phyloP scores from a whole-genome alignment of 192 early-diverging fungal species.

The Mycoemilia scoparia region DNA sequence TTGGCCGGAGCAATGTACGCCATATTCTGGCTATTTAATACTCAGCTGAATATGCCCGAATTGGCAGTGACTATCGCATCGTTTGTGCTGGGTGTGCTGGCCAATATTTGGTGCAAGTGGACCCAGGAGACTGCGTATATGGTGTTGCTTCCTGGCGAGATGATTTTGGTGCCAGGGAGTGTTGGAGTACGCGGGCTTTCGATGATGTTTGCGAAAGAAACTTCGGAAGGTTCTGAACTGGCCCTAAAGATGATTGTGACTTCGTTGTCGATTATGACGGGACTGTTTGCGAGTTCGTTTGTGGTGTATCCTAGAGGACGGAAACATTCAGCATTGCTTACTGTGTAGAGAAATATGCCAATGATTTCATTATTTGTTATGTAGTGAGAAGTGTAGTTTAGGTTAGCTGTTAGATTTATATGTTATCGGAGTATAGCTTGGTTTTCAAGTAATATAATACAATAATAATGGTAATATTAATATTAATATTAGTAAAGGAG shows the following conservation, averaged over 20 bases:
- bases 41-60: constrained; percentile 32
- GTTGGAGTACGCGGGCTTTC: constrained; percentile 45
- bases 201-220: constrained; percentile 35
- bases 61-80: constrained; percentile 44
- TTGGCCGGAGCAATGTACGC: constrained; percentile 49
- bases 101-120: constrained; percentile 55
- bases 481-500: no score
- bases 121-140: constrained; percentile 55
- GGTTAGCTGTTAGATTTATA: no score
- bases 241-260: constrained; percentile 38
- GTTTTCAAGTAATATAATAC: no score
- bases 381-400: no score
- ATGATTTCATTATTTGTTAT: no score
- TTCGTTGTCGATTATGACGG: constrained; percentile 46
- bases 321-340: constrained; percentile 17
- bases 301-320: constrained; percentile 34
- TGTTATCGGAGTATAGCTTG: no score
- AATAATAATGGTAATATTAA: no score
- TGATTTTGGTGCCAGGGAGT: constrained; percentile 69
- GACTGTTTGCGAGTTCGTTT: constrained; percentile 44
- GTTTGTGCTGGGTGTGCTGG: constrained; percentile 57
- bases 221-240: constrained; percentile 25
- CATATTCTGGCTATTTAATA: constrained; percentile 40
- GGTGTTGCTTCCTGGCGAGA: constrained; percentile 58
- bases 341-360: no score